A percentile compares a stretch with the other conserved stretches of the same genome.
These are phyloP conservation scores for Leishmania arabica DNA, from an alignment of 208 protist species.

Conservation along the genomic window DNA sequence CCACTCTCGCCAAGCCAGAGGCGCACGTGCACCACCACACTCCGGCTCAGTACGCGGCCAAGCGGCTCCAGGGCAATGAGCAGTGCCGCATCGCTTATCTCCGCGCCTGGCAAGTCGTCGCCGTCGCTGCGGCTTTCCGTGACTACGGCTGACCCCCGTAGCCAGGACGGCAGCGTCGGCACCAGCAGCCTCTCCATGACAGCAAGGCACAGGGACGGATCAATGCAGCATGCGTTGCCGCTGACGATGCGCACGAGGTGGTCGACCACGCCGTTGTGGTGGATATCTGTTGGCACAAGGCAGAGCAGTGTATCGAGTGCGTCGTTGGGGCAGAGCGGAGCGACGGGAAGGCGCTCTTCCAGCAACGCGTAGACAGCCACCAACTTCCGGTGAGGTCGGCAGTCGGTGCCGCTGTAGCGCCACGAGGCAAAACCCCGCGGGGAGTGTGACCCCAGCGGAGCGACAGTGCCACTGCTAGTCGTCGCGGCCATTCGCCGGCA, in stretches of 20 bases:
- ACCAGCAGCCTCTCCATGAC: slow-evolving; percentile 13
- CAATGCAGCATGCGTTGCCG: slow-evolving; percentile 25
- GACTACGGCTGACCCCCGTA: neutral
- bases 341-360: slow-evolving; percentile 27
- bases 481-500: neutral
- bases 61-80: slow-evolving; percentile 18
- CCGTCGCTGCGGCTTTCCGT: neutral
- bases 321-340: slow-evolving; percentile 30
- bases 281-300: neutral
- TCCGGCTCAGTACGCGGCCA: slow-evolving; percentile 5
- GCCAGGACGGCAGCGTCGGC: slow-evolving; percentile 7
- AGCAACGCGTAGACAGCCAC: slow-evolving; percentile 15
- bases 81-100: slow-evolving; percentile 2
- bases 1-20: neutral
- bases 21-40: slow-evolving; percentile 13
- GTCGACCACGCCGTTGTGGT: slow-evolving; percentile 24
- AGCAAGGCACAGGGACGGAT: slow-evolving; percentile 10
- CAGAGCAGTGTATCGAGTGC: slow-evolving; percentile 25
- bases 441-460: neutral
- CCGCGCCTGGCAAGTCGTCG: neutral
- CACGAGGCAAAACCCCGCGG: neutral
- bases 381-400: neutral
- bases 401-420: neutral
- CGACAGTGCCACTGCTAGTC: neutral
- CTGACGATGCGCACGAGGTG: slow-evolving; percentile 21